phyloP scores from a whole-genome alignment of 768 basidiomycete species.

The Pluteus cervinus region DNA sequence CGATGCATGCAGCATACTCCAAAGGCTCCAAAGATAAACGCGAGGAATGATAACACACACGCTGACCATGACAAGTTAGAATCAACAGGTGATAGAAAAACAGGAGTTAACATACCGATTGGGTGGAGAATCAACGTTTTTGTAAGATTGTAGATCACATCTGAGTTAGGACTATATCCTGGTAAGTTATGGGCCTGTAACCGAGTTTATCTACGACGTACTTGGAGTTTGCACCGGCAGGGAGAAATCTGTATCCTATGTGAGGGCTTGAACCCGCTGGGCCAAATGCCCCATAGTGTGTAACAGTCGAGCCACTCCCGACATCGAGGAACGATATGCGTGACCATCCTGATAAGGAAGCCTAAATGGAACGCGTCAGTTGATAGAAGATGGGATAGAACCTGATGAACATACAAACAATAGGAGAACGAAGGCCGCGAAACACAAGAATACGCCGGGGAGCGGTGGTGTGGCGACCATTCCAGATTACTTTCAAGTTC shows the following conservation, averaged over 20 bases:
- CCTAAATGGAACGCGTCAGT: slow-evolving; percentile 34
- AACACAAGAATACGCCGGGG: slow-evolving; percentile 68
- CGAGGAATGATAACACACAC: slow-evolving; percentile 59
- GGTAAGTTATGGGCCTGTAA: slow-evolving; percentile 4
- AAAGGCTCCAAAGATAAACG: slow-evolving; percentile 63
- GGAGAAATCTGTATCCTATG: slow-evolving; percentile 53
- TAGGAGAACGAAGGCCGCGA: slow-evolving; percentile 64
- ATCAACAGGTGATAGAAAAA: slow-evolving; percentile 3
- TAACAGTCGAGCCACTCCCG: slow-evolving; percentile 25
- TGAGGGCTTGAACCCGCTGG: slow-evolving; percentile 48
- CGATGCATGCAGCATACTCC: slow-evolving; percentile 67
- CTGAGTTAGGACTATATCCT: slow-evolving; percentile 40
- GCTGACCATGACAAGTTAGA: slow-evolving; percentile 24
- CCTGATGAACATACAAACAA: slow-evolving; percentile 46
- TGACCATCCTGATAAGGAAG: slow-evolving; percentile 73
- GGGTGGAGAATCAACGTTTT: slow-evolving; percentile 73
- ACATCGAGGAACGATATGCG: slow-evolving; percentile 62
- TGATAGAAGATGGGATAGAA: slow-evolving; percentile 1
- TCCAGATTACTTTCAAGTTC: no score
- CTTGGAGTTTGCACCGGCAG: slow-evolving; percentile 26
- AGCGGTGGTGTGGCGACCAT: slow-evolving; percentile 57
- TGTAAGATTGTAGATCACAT: slow-evolving; percentile 63
- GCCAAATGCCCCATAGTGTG: slow-evolving; percentile 73
- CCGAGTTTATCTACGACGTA: slow-evolving; percentile 20
- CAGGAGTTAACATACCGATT: slow-evolving; percentile 43